Base-by-base conservation (phyloP, 805 yeast species). In the Myxozyma monticola region DNA sequence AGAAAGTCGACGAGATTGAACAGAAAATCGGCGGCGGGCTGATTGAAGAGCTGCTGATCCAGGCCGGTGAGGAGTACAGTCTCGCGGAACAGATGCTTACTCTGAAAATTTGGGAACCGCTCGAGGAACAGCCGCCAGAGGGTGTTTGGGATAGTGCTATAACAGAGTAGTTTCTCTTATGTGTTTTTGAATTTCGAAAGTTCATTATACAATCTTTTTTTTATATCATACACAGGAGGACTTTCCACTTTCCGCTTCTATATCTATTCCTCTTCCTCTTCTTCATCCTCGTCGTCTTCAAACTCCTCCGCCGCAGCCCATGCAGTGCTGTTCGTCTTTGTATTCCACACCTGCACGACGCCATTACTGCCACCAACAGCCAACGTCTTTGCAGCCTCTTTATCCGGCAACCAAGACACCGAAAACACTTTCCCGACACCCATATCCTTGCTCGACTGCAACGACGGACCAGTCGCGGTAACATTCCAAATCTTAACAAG, bases 401-500 rank as follows among this genome's bases (percentile, higher is more conserved):
- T 70, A 68, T 93, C 98, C 42, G 88, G 84, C 2, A 96, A 93
- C 74, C 89, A 93, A 8, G 85, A 71, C 9, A 87, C 74, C 2
- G 88, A 76, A 61, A 93, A 78, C 18, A 91, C 96, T 65, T 88
- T 89, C 54, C 99, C 99, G 46, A 89, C 86, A 59, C 90, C 97
- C 61, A 93, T 83, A 70, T 93, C 96, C 66, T 97, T 81, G 34
- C 91, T 81, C 54, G 89, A 73, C 5, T 89, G 84, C 95, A 93
- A 85, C 20, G 91, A 82, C 35, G 99, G 98, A 7, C 77, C 78
- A 34, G 60, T 63, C 14, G 49, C 76, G 69, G 50, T 70, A 52
- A 86, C 75, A 64, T 87, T 86, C 99, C 99, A 93, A 45, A 93
- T 71, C 69, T 93, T 93, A 47, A 89, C 80, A 10, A 71, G 69